phyloP scores from a whole-genome alignment of 2,329 filamentous ascomycete species.

The Pseudocercospora musae region DNA sequence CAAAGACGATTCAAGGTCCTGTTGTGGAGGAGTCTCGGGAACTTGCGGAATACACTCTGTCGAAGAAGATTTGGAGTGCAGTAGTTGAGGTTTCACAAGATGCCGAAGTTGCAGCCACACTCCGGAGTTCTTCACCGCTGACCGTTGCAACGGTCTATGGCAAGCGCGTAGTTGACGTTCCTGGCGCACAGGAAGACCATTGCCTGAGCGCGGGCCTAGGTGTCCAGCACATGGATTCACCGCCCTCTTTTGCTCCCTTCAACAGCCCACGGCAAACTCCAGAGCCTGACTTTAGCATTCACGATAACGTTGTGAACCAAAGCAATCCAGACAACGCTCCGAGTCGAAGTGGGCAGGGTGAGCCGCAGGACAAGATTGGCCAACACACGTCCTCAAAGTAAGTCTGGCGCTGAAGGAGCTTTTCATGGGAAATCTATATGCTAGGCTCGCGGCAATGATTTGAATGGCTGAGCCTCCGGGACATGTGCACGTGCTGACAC shows the following conservation, averaged over 20 bases:
- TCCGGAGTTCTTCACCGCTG: background rate
- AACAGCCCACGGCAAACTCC: background rate
- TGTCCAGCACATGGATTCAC: background rate
- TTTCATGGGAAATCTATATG: background rate
- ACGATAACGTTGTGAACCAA: background rate
- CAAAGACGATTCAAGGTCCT: background rate
- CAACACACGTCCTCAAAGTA: conserved; percentile 16
- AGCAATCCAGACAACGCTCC: background rate
- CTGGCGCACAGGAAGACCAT: background rate
- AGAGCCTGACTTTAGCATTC: background rate
- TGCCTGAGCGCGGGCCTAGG: background rate
- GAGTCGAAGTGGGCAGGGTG: background rate
- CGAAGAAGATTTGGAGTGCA: background rate
- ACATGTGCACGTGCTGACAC: background rate
- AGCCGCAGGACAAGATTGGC: background rate
- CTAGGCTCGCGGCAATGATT: background rate
- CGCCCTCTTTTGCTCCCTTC: conserved; percentile 7
- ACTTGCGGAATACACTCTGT: background rate
- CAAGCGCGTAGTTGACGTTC: background rate
- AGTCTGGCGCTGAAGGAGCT: background rate
- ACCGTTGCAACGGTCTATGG: background rate
- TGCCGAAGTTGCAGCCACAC: background rate
- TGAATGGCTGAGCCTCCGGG: background rate
- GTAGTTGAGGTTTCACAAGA: background rate
- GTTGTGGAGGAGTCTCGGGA: conserved; percentile 5